A percentile compares a stretch with the other conserved stretches of the same genome.
Conservation (phyloP, 2,329 filamentous ascomycete species). For the Penicillium sp. region DNA sequence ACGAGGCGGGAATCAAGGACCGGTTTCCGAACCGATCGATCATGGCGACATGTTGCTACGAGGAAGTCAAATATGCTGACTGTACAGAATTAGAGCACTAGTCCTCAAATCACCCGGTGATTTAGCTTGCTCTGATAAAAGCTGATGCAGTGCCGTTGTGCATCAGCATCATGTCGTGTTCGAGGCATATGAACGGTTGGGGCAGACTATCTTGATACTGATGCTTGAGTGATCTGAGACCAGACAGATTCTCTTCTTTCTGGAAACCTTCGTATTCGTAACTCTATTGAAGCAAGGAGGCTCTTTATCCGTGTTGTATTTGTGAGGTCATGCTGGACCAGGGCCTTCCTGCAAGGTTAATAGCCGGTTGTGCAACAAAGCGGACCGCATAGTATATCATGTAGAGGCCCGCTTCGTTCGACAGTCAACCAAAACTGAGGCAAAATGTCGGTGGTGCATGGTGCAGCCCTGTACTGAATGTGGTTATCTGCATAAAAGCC, state of each 20-base stretch:
- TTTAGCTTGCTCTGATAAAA: neutral
- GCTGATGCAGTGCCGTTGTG: neutral
- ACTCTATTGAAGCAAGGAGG: constrained; percentile 18
- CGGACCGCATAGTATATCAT: neutral
- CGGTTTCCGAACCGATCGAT: too few relatives aligned
- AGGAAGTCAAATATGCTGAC: neutral
- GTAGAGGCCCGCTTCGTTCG: neutral
- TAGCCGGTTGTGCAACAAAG: neutral
- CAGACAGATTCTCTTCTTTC: neutral
- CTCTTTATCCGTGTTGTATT: neutral
- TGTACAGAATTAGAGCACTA: neutral
- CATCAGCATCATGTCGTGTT: neutral
- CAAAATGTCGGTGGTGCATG: neutral
- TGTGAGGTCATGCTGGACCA: constrained; percentile 1
- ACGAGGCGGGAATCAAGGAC: neutral
- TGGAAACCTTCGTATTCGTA: neutral
- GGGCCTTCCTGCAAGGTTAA: constrained; percentile 8
- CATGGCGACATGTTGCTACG: neutral
- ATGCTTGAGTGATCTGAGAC: neutral
- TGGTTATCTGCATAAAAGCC: neutral
- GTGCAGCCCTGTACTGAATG: constrained; percentile 7
- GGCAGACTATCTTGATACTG: neutral
- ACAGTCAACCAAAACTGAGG: neutral
- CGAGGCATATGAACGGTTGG: neutral
- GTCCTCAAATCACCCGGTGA: neutral